A percentile compares a stretch with the other conserved stretches of the same genome.
phyloP scores from a whole-genome alignment of 2,329 filamentous ascomycete species.

The Fonsecaea monophora region DNA sequence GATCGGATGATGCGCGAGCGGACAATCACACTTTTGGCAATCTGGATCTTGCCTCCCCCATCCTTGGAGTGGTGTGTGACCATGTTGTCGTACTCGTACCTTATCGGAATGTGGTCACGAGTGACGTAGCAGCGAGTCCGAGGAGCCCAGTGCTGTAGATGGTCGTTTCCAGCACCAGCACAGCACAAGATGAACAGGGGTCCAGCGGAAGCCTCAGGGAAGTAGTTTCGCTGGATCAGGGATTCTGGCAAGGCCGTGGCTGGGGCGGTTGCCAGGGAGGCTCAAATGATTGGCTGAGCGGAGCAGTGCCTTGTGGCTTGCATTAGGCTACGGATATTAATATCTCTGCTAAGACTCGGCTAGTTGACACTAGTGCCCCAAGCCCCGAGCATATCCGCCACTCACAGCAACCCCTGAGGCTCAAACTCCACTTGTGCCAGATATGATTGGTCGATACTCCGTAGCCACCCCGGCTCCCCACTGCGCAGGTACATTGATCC shows the following conservation, averaged over 20 bases:
- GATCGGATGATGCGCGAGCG: constrained; percentile 8
- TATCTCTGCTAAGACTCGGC: constrained; percentile 27
- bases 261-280: constrained; percentile 10
- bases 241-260: constrained; percentile 32
- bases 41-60: background rate
- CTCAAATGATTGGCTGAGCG: constrained; percentile 13
- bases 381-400: background rate
- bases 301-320: constrained; percentile 31
- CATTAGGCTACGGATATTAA: constrained; percentile 34
- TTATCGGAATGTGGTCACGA: constrained; percentile 16
- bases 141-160: no score
- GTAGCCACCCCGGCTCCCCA: constrained; percentile 18
- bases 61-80: background rate
- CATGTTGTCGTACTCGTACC: background rate
- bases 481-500: constrained; percentile 18
- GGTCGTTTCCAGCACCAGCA: background rate
- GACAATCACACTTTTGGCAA: constrained; percentile 6
- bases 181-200: background rate
- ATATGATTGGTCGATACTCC: constrained; percentile 15
- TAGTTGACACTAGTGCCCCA: constrained; percentile 1
- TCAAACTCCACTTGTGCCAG: background rate
- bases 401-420: background rate
- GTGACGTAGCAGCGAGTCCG: constrained; percentile 22
- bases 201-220: constrained; percentile 5
- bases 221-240: background rate